Base-by-base conservation (phyloP, 176 grass and related monocot genomes). In the Lolium perenne region DNA sequence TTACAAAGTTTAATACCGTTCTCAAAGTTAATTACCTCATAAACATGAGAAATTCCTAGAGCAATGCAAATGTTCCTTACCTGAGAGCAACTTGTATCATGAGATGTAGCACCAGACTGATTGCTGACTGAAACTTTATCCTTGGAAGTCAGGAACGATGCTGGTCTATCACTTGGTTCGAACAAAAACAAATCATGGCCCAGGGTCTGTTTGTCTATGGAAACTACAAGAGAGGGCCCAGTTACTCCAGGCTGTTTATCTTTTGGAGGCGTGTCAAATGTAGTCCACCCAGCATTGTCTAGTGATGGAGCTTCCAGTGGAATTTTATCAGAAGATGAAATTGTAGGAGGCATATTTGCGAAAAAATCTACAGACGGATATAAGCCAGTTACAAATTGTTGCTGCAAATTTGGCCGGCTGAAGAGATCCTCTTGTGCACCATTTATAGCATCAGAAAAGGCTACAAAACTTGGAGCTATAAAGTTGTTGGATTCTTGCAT, bases 231-330 rank as follows among this genome's bases (percentile, higher is more conserved):
- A 85, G 83, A 83, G 53, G 74, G 20, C 23, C 35, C 74, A 79
- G 81, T 89, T 26, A 69, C 64, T 70, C 71, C 82, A 89, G 57
- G 49, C 59, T 77, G 23, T 16, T 82, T 78, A 80, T 78, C 77
- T 55, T 84, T 74, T 78, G 86, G 91, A 81, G 91, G 87, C 20
- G 87, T 87, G 65, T 98, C 93, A 77, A 98, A 98, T 80, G 93
- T 98, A 65, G 91, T 93, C 95, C 95, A 98, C 71, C 91, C 91
- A 72, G 60, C 49, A 94, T 87, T 95, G 38, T 86, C 81, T 55
- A 82, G 79, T 54, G 81, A 86, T 5, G 59, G 35, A 90, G 74
- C 50, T 83, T 62, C 35, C 71, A 49, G 48, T 63, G 60, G 50
- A 23, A 25, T 11, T 65, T 71, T 90, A 83, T 87, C 85, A 85